Base-by-base conservation (phyloP, 116 monocot species). In the Papilionanthe hybrid region DNA sequence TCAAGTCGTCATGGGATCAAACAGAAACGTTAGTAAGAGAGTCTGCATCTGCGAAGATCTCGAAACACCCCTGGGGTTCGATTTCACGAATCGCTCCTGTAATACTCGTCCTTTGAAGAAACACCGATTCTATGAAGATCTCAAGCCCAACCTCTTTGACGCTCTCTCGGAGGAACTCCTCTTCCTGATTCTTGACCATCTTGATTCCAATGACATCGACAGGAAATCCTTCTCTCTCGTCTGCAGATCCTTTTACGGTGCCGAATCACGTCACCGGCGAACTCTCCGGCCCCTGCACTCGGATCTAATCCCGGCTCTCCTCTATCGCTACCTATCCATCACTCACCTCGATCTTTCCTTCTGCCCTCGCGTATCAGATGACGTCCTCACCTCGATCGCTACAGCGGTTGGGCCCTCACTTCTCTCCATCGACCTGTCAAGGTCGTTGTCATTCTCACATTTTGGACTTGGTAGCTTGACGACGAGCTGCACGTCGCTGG, bases 181-280 rank as follows among this genome's bases (percentile, higher is more conserved):
- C 43, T 88, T 89, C 84, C 48, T 72, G 72, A 92, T 95, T 67
- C 83, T 95, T 44, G 88, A 88, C 79, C 78, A 69, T 55, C 81
- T 86, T 29, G 79, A 79, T 20, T 25, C 87, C 18, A 41, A 76
- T 49, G 75, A 85, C 23, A n/a, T 67, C 48, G 86, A 79, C 82
- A 82, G 72, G 81, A 95, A 95, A 28, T 78, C 92, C 78, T 80
- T 95, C 85, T 86, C 95, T 50, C 84, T 87, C 68, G 86, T 82
- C 75, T 92, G 86, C 78, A 80, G 75, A 9, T 19, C 86, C 44
- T 88, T 91, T 83, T 77, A 75, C 85, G 25, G 65, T 77, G 83
- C 77, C 75, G 92, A 92, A 80, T 91, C 95, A 42, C 88, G 83
- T 44, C 95, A 91, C 84, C 92, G 95, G 68, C 82, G 80, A 17